These are phyloP conservation scores for Diutina neorugosa DNA, from an alignment of 1,139 yeast genomes.

Conservation along the genomic window DNA sequence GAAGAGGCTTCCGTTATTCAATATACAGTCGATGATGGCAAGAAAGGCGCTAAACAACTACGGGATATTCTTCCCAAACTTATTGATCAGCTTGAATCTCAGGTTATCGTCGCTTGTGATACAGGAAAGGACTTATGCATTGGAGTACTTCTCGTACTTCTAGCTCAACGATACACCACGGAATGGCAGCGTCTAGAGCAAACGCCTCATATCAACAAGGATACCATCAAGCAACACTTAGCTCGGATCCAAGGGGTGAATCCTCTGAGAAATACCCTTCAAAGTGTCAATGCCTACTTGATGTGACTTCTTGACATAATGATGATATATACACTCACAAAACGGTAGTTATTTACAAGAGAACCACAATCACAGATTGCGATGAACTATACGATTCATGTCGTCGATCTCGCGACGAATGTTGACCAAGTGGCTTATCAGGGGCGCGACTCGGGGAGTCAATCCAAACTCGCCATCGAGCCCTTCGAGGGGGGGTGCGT, in stretches of 20 bases:
- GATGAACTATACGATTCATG: not conserved
- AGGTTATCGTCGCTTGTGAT: slow-evolving; percentile 40
- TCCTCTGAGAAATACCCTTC: slow-evolving; percentile 70
- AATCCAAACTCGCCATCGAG: not conserved
- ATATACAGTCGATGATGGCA: slow-evolving; percentile 26
- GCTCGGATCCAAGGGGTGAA: slow-evolving; percentile 44
- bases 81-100: slow-evolving; percentile 7
- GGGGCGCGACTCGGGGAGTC: not conserved
- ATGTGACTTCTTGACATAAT: slow-evolving; percentile 8
- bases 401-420: not conserved
- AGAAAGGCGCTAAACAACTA: slow-evolving; percentile 51
- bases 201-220: slow-evolving; percentile 29
- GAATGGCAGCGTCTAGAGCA: slow-evolving; percentile 20
- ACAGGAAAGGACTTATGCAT: slow-evolving; percentile 56
- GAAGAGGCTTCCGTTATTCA: not conserved
- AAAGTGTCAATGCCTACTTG: slow-evolving; percentile 42
- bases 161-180: slow-evolving; percentile 33
- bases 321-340: not conserved
- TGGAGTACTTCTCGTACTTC: slow-evolving; percentile 42
- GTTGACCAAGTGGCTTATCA: not conserved
- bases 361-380: not conserved
- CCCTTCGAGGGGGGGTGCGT: not conserved
- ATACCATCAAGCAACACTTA: slow-evolving; percentile 43
- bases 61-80: slow-evolving; percentile 31
- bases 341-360: not conserved